These are phyloP conservation scores for Trichoderma oligosporum DNA, from an alignment of 2,329 filamentous ascomycete species.

Conservation along the genomic window DNA sequence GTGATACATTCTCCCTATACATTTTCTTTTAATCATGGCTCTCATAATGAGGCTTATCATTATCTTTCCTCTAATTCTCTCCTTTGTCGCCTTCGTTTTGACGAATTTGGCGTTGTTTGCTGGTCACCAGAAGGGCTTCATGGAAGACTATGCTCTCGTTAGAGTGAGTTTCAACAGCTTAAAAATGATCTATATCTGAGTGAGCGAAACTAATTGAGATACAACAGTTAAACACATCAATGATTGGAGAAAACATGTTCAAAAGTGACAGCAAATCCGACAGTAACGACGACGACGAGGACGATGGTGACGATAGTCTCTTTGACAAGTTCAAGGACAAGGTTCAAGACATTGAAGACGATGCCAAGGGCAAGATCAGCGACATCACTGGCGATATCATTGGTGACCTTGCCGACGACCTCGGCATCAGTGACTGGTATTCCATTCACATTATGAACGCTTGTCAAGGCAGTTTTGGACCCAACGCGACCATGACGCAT, in stretches of 20 bases:
- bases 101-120: constrained; percentile 40
- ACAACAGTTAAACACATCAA: constrained; percentile 37
- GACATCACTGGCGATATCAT: constrained; percentile 39
- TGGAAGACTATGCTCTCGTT: constrained; percentile 42
- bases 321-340: constrained; percentile 32
- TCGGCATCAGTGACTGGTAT: constrained; percentile 51
- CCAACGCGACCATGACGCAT: constrained; percentile 38
- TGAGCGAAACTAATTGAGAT: constrained; percentile 7
- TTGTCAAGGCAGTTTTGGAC: constrained; percentile 45
- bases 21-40: constrained; percentile 21
- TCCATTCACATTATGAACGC: constrained; percentile 47
- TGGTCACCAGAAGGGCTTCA: constrained; percentile 39
- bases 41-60: constrained; percentile 28
- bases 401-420: constrained; percentile 39
- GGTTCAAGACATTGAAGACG: constrained; percentile 32
- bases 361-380: constrained; percentile 38
- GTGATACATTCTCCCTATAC: neutral
- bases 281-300: constrained; percentile 26
- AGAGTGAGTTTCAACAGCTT: constrained; percentile 30
- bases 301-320: constrained; percentile 26
- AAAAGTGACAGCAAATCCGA: constrained; percentile 24
- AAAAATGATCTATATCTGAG: neutral
- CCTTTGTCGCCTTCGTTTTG: constrained; percentile 39
- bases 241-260: constrained; percentile 36
- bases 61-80: constrained; percentile 37